Evolutionary conservation across 169 alveolate species (phyloP).

Genomic region (Plasmodium fragile): DNA sequence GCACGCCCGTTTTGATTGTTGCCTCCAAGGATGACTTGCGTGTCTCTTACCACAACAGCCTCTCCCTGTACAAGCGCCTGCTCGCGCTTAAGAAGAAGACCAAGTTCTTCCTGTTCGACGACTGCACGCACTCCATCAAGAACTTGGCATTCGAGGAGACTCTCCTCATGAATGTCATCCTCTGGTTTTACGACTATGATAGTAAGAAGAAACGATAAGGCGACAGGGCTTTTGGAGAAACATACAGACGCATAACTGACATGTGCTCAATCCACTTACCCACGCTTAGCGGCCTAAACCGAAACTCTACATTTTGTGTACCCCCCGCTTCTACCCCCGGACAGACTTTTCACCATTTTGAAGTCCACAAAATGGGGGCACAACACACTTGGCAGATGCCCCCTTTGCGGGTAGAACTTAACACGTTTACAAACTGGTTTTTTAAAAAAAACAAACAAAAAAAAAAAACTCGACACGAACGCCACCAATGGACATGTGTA

Average conservation of each 20-base stretch:
- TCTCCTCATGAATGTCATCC: constrained; percentile 45
- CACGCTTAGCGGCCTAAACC: no score
- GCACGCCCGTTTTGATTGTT: constrained; percentile 43
- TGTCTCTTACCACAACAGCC: constrained; percentile 56
- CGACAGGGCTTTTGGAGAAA: no score
- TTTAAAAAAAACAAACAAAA: no score
- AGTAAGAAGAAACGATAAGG: not conserved
- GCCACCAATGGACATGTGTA: not conserved
- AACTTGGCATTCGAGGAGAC: constrained; percentile 29
- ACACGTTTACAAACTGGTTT: no score
- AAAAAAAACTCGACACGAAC: not conserved
- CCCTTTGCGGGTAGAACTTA: not conserved
- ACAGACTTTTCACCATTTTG: not conserved
- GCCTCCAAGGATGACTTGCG: constrained; percentile 62
- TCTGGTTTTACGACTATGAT: constrained; percentile 76
- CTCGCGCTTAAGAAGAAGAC: constrained; percentile 35
- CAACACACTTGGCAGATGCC: not conserved
- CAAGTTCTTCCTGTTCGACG: constrained; percentile 58
- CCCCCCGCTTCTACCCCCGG: not conserved
- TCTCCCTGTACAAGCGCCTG: constrained; percentile 50
- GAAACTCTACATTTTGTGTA: no score
- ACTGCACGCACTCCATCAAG: constrained; percentile 31
- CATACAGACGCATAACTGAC: not conserved
- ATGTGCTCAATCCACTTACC: not conserved
- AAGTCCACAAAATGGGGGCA: not conserved